Base-by-base conservation (phyloP, 176 grass and related monocot species). In the Eragrostis curvula region DNA sequence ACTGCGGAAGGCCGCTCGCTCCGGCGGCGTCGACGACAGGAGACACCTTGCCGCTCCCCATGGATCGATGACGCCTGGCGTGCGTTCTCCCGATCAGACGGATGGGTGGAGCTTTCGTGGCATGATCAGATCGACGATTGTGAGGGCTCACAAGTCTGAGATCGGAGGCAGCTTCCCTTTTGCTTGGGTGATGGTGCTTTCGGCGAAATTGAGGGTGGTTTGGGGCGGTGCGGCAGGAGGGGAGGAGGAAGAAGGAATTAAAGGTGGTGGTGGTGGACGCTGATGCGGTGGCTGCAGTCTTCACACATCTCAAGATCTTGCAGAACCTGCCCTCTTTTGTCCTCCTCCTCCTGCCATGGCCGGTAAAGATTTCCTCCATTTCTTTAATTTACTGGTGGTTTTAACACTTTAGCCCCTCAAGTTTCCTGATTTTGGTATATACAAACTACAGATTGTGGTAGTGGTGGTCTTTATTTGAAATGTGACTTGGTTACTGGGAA, bases 21-120 rank as follows among this genome's bases (percentile, higher is more conserved):
- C 62, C 29, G 14, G 15, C 28, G 6, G 4, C 48, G 45, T 25
- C 56, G 11, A 29, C 59, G 41, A 47, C 68, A 18, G 62, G 49
- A 49, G 56, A 90, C 24, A 45, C 40, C 60, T 87, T 89, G 81
- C 84, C 85, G 81, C 82, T 78, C 63, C 66, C 90, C 92, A 95
- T 65, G 70, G 28, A 58, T 46, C 41, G 44, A 53, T 51, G 16
- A 40, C 14, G 64, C 1, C 12, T 25, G 58, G 9, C 3, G 58
- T 3, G 29, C 21, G 5, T 4, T 25, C 10, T 45, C 14, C 56
- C 30, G 68, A 47, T 67, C 74, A 81, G 39, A 62, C 21, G 47
- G 39, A 53, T 56, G 39, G 50, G 65, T n/a, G 21, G 72, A 49
- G 52, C 9, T 48, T 36, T 36, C 14, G 79, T 68, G 40, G 32